Evolutionary conservation across 2,329 filamentous ascomycete genomes (phyloP), one percentile per base, ranked within the genome.

Genomic region (Xylaria sp.): DNA sequence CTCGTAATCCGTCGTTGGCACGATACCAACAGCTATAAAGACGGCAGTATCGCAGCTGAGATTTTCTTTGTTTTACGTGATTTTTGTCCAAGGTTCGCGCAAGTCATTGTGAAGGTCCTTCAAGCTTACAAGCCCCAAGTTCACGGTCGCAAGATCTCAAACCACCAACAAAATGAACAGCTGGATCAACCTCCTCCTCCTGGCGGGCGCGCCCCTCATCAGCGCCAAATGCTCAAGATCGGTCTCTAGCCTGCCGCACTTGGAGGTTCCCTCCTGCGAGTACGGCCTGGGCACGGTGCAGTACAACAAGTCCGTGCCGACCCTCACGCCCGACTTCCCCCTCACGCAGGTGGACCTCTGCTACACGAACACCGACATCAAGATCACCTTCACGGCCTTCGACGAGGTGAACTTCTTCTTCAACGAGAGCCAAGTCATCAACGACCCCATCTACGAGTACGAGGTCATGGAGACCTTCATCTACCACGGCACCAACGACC

Each of bases 401-500:
- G 71, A 79, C 48, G 79, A 81, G 70, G 75, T 71, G 47, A 74
- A 75, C 67, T 81, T 77, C 65, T 80, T 74, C 71, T 81, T 74
- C 70, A 75, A 79, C 66, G 65, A 68, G 16, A 71, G 64, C 30
- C 73, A 77, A 51, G 72, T 67, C 56, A 80, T 73, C 49, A 81
- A 81, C 61, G 78, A 75, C 53, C 71, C 75, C 50, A 77, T 82
- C 54, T 81, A 75, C 72, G 65, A 74, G 56, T 81, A 81, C 66
- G 77, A 80, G 63, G 79, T 81, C 42, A 78, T 81, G 75, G 79
- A 81, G 65, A 74, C 75, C 9, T 81, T 81, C 65, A 74, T 81
- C 62, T 72, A 76, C 66, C 73, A 69, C 39, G 79, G 79, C 55
- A 75, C 71, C 60, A 72, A 73, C 46, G 76, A 80, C 66, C 79